Percentiles rank a stretch among this genome's conserved stretches.
These are phyloP conservation scores for Pleochaeta shiraiana DNA, from an alignment of 2,329 filamentous ascomycete genomes.

Conservation along the genomic window DNA sequence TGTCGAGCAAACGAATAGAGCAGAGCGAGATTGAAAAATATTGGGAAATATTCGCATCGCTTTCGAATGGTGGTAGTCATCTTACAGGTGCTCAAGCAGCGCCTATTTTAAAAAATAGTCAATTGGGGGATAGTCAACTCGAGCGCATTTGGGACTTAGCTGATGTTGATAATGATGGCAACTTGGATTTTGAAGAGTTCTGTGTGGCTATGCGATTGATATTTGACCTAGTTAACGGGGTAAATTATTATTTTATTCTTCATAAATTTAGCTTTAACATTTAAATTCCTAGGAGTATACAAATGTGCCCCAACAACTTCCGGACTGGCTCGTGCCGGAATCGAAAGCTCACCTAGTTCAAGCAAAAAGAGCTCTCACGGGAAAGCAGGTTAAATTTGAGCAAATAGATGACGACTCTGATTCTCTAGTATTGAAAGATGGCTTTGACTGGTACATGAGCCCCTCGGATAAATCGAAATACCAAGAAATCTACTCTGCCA, in stretches of 20 bases:
- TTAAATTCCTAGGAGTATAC: slow-evolving; percentile 44
- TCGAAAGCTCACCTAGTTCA: slow-evolving; percentile 83
- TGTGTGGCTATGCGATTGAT: slow-evolving; percentile 98
- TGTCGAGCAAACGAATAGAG: slow-evolving; percentile 34
- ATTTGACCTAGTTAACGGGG: slow-evolving; percentile 91
- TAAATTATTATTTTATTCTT: slow-evolving; percentile 25
- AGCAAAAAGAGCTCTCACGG: slow-evolving; percentile 57
- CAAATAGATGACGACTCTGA: slow-evolving; percentile 67
- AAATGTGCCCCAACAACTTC: slow-evolving; percentile 67
- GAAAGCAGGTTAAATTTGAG: slow-evolving; percentile 65
- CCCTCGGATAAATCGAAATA: slow-evolving; percentile 83
- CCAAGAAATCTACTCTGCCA: slow-evolving; percentile 91
- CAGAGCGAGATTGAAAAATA: slow-evolving; percentile 58
- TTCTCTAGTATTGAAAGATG: slow-evolving; percentile 68
- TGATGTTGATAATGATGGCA: slow-evolving; percentile 93
- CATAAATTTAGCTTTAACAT: slow-evolving; percentile 3
- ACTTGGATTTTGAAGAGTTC: slow-evolving; percentile 98
- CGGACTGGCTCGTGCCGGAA: slow-evolving; percentile 94
- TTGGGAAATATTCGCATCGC: slow-evolving; percentile 58
- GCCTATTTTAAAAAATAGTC: slow-evolving; percentile 50
- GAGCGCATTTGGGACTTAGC: slow-evolving; percentile 94
- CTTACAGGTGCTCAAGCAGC: slow-evolving; percentile 49
- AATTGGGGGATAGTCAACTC: slow-evolving; percentile 60
- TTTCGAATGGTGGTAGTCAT: slow-evolving; percentile 39
- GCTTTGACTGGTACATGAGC: slow-evolving; percentile 99